Evolutionary conservation across 2,329 filamentous ascomycete genomes (phyloP), one percentile per base, ranked within the genome.

Genomic region (Scytalidium lignicola): DNA sequence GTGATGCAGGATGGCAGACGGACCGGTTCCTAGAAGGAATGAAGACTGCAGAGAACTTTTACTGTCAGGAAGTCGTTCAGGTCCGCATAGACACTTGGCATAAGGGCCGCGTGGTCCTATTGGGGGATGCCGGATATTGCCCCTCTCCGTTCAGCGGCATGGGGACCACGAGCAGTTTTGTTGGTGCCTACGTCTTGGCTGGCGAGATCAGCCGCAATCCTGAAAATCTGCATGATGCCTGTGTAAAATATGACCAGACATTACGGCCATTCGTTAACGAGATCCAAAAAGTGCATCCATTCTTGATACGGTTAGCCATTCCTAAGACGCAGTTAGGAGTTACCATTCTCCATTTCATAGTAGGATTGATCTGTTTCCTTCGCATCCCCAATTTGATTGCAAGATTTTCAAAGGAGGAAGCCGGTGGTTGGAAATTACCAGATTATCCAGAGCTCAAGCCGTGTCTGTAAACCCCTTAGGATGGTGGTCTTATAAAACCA

Each of bases 71-170:
- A 3, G 59, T 76, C 41, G 69, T 65, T 0, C 67, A 73, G 26
- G 70, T 82, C 23, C 70, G 70, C 40, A 51, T 74, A 47, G 58
- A 68, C 0, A 51, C 51, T 2, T 75, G 70, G 71, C 71, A 63
- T 3, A 64, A 64, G 0, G 73, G 74, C 0, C 71, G 77, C 0
- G 69, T 80, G 2, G 71, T 68, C 1, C 64, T 81, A 0, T 46
- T 82, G 0, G 80, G 79, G 0, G 79, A 85, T 53, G 75, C 80
- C 0, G 78, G 65, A 0, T 75, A 73, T 55, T 73, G 70, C 20
- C 75, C 76, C 0, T 68, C 71, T 0, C 67, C 71, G 1, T 52
- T 72, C 2, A 74, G 72, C 0, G 79, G 78, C 0, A 70, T 74
- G 64, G 78, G 78, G 0, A 78, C 75, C 0, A 74, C 74, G 2